These are phyloP conservation scores for Pseudogymnoascus sp. DNA, from an alignment of 2,329 filamentous ascomycete species.

Conservation along the genomic window DNA sequence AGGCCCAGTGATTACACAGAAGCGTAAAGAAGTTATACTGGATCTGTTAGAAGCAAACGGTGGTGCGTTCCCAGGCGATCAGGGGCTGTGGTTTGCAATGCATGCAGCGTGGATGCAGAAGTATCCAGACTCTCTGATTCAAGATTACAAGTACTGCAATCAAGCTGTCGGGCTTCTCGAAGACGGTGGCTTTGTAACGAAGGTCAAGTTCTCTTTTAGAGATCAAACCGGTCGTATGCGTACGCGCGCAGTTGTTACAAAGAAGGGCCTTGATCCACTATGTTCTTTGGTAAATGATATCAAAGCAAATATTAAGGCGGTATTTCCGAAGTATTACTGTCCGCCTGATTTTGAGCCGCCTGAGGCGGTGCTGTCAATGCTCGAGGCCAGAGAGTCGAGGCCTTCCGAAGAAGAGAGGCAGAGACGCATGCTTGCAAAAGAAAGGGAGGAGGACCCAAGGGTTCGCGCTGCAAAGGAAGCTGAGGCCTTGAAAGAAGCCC, in stretches of 20 bases:
- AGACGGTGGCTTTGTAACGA: conserved; percentile 14
- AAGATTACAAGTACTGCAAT: conserved; percentile 20
- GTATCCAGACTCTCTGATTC: conserved; percentile 15
- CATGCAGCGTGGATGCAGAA: conserved; percentile 22
- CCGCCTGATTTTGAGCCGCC: conserved; percentile 21
- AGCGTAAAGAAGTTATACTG: conserved; percentile 13
- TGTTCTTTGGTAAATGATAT: conserved; percentile 13
- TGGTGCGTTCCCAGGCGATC: conserved; percentile 23
- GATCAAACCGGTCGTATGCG: conserved; percentile 12
- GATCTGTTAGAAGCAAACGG: conserved; percentile 16
- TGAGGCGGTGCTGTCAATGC: conserved; percentile 14
- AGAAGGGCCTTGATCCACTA: conserved; percentile 12
- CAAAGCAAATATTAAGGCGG: conserved; percentile 17
- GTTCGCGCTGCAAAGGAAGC: not conserved
- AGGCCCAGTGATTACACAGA: conserved; percentile 7
- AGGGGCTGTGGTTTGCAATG: conserved; percentile 24
- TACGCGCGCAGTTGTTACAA: conserved; percentile 16
- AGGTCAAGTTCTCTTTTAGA: conserved; percentile 12
- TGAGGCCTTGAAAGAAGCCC: not conserved
- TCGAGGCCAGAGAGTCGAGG: conserved; percentile 13
- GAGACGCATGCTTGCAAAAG: conserved; percentile 6
- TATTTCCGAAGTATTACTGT: conserved; percentile 21
- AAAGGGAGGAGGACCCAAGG: not conserved
- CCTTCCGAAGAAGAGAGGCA: conserved; percentile 10
- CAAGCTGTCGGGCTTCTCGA: conserved; percentile 21